phyloP scores from a whole-genome alignment of 495 filamentous ascomycete species.

The Tuber calosporum region DNA sequence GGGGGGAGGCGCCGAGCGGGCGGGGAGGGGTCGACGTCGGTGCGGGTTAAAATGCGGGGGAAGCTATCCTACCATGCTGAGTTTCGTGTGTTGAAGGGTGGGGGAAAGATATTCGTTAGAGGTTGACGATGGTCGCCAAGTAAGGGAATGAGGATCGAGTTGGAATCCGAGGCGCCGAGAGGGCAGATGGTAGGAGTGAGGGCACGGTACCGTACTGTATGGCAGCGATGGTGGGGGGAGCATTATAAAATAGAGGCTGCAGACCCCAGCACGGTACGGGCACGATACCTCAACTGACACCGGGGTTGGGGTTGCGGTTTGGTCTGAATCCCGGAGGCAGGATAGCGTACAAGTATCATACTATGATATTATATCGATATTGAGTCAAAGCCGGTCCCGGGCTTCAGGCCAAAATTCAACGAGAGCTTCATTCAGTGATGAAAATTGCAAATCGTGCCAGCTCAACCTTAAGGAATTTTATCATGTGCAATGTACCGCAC shows the following conservation, averaged over 20 bases:
- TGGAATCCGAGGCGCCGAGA: neutral
- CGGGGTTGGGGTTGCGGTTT: neutral
- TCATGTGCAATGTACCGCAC: neutral
- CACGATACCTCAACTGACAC: neutral
- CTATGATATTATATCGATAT: too few relatives aligned
- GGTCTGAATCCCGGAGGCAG: neutral
- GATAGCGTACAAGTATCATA: too few relatives aligned
- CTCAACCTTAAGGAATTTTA: neutral
- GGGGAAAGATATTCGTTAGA: neutral
- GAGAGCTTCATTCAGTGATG: neutral
- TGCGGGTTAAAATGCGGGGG: slow-evolving; percentile 3
- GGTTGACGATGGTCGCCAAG: slow-evolving; percentile 17
- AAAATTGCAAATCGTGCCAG: neutral
- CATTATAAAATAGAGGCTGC: neutral
- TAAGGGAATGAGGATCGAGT: slow-evolving; percentile 13
- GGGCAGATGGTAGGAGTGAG: neutral
- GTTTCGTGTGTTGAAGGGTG: slow-evolving; percentile 15
- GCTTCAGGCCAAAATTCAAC: neutral
- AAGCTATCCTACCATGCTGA: slow-evolving; percentile 26
- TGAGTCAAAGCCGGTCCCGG: neutral
- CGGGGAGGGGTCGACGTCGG: neutral
- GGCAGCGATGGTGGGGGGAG: neutral
- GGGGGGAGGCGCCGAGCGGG: neutral
- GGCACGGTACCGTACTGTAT: neutral
- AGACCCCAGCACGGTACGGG: neutral